These are phyloP conservation scores for Plasmodium inui DNA, from an alignment of 169 alveolate genomes.

Conservation along the genomic window DNA sequence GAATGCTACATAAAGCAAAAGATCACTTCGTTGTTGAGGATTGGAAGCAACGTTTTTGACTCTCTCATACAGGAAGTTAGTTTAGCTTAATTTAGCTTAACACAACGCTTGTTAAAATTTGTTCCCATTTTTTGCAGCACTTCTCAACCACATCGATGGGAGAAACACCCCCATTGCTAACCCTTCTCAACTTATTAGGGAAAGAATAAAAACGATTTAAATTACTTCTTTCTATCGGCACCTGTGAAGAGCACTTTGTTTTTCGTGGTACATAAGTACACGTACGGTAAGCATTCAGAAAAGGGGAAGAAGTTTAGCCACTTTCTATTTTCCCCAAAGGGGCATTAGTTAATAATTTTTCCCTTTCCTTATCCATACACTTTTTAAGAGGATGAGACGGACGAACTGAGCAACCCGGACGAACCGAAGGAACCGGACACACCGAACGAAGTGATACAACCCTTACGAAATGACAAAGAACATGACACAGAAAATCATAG, in stretches of 20 bases:
- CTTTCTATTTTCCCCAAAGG: background rate
- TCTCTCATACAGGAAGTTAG: conserved; percentile 40
- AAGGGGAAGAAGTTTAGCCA: background rate
- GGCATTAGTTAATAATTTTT: background rate
- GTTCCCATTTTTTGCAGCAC: background rate
- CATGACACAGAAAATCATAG: background rate
- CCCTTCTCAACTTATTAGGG: background rate
- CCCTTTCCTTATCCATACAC: background rate
- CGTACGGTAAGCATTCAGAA: conserved; percentile 21
- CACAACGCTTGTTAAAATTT: background rate
- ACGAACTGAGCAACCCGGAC: background rate
- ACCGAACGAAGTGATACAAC: background rate
- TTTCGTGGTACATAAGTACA: conserved; percentile 34
- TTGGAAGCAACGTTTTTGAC: conserved; percentile 36
- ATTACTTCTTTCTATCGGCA: conserved; percentile 37
- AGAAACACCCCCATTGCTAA: conserved; percentile 4
- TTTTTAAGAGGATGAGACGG: background rate
- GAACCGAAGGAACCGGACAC: background rate
- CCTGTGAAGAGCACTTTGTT: conserved; percentile 51
- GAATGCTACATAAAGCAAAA: conserved; percentile 49
- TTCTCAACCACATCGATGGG: background rate
- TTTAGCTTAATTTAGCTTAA: background rate
- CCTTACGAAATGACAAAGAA: conserved; percentile 1
- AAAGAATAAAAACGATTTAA: conserved; percentile 43
- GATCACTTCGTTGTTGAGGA: conserved; percentile 33